phyloP scores from a whole-genome alignment of 805 yeast species.

The Wickerhamiella bombiphila region DNA sequence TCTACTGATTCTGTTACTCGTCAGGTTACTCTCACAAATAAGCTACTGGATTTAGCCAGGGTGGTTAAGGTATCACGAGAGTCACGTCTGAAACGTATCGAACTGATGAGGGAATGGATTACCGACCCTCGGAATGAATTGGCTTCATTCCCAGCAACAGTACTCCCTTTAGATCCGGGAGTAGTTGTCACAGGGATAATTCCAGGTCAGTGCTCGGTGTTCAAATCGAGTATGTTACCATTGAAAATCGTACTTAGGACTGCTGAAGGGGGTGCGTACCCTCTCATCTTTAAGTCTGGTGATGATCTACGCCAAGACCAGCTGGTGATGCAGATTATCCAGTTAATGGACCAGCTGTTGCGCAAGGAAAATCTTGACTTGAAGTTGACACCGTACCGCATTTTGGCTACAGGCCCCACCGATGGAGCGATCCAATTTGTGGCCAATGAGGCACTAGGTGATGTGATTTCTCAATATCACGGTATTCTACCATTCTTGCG shows the following conservation, averaged over 20 bases:
- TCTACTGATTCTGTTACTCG: conserved; percentile 20
- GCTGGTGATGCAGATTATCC: conserved; percentile 83
- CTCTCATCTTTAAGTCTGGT: conserved; percentile 88
- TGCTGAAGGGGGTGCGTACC: conserved; percentile 36
- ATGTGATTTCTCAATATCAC: conserved; percentile 56
- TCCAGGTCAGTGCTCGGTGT: conserved; percentile 70
- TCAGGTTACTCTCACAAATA: conserved; percentile 57
- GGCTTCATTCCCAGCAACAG: conserved; percentile 37
- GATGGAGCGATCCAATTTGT: conserved; percentile 92
- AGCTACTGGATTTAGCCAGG: conserved; percentile 49
- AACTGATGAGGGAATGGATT: conserved; percentile 44
- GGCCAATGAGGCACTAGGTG: conserved; percentile 81
- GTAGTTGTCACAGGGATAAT: conserved; percentile 58
- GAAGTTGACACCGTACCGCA: conserved; percentile 74
- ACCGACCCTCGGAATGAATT: conserved; percentile 33
- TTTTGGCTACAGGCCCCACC: conserved; percentile 75
- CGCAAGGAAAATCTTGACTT: conserved; percentile 83
- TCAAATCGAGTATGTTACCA: conserved; percentile 84
- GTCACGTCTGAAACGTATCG: conserved; percentile 61
- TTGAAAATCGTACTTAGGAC: conserved; percentile 68
- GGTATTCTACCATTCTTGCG: conserved; percentile 62
- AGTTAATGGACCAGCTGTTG: conserved; percentile 76
- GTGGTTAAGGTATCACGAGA: conserved; percentile 55
- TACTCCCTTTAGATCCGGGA: conserved; percentile 74
- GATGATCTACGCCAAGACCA: conserved; percentile 96